Evolutionary conservation across 495 filamentous ascomycete genomes (phyloP).

Genomic region (Acidomyces sp.): DNA sequence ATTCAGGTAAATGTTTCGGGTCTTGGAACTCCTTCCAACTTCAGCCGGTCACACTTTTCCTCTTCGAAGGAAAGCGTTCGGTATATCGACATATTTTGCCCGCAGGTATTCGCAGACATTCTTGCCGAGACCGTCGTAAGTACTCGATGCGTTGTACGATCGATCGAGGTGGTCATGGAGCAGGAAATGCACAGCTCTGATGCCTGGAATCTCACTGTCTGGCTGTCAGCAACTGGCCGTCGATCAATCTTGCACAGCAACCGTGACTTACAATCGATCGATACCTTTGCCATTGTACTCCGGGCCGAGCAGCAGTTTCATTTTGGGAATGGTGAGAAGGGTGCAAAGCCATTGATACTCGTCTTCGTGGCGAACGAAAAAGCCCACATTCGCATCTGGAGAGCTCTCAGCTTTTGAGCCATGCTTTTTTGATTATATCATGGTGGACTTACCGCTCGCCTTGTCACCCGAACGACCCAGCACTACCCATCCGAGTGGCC

Average conservation of each 20-base stretch:
- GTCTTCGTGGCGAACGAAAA: conserved; percentile 38
- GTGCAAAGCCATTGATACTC: conserved; percentile 41
- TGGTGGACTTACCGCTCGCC: conserved; percentile 20
- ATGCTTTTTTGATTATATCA: not conserved
- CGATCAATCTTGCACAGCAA: not conserved
- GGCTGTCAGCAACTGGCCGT: not conserved
- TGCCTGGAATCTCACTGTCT: conserved; percentile 19
- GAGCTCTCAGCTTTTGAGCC: not conserved
- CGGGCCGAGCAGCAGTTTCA: conserved; percentile 31
- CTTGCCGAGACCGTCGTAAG: conserved; percentile 22
- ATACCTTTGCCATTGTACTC: conserved; percentile 31
- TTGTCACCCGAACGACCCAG: conserved; percentile 43
- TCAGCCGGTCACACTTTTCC: conserved; percentile 10
- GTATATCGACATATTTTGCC: conserved; percentile 13
- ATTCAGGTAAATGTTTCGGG: too few relatives aligned
- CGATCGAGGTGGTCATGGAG: conserved; percentile 21
- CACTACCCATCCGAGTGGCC: conserved; percentile 36
- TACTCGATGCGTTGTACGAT: conserved; percentile 17
- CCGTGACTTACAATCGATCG: conserved; percentile 27
- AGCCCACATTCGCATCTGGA: conserved; percentile 40
- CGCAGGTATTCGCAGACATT: conserved; percentile 17
- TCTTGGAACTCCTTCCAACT: too few relatives aligned
- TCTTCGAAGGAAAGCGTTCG: conserved; percentile 8
- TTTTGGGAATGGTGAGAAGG: conserved; percentile 31
- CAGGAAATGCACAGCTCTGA: conserved; percentile 23